A percentile compares a stretch with the other conserved stretches of the same genome.
Conservation (phyloP, 1,284 basidiomycete genomes). For the Marasmius fiardii region DNA sequence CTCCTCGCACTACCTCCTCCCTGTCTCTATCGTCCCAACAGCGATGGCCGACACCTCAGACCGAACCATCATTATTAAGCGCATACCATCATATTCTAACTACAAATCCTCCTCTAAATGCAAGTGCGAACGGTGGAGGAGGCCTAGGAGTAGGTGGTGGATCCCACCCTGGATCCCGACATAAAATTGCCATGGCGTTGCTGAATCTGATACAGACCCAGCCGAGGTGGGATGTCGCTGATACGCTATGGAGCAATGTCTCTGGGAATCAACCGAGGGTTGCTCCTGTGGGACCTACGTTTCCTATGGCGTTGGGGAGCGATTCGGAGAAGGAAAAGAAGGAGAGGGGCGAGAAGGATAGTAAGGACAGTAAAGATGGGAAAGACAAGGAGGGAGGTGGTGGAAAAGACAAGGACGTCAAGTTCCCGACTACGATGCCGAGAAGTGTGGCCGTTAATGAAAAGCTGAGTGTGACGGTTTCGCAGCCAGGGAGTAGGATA, state of each 20-base stretch:
- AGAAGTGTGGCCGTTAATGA: slow-evolving; percentile 52
- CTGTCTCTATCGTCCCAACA: slow-evolving; percentile 17
- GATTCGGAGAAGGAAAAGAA: slow-evolving; percentile 32
- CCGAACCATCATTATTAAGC: slow-evolving; percentile 57
- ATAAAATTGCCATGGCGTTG: slow-evolving; percentile 67
- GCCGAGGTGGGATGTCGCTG: slow-evolving; percentile 65
- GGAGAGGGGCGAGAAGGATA: slow-evolving; percentile 27
- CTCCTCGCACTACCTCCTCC: slow-evolving; percentile 21
- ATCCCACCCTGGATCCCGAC: slow-evolving; percentile 58
- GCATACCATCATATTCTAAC: slow-evolving; percentile 74
- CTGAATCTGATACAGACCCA: slow-evolving; percentile 50
- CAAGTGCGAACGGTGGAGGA: no score
- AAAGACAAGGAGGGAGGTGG: slow-evolving; percentile 28
- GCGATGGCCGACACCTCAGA: slow-evolving; percentile 40
- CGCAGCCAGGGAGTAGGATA: slow-evolving; percentile 52
- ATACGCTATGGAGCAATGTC: slow-evolving; percentile 56
- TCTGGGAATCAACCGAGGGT: slow-evolving; percentile 57
- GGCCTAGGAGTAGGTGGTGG: no score
- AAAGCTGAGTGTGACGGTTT: slow-evolving; percentile 46
- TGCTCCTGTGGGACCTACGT: slow-evolving; percentile 51
- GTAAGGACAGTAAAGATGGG: no score
- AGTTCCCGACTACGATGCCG: slow-evolving; percentile 51
- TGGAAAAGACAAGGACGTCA: slow-evolving; percentile 26
- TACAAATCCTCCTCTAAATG: slow-evolving; percentile 49
- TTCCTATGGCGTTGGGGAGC: slow-evolving; percentile 41